phyloP scores from a whole-genome alignment of 116 monocot species.

The Zostera marina region DNA sequence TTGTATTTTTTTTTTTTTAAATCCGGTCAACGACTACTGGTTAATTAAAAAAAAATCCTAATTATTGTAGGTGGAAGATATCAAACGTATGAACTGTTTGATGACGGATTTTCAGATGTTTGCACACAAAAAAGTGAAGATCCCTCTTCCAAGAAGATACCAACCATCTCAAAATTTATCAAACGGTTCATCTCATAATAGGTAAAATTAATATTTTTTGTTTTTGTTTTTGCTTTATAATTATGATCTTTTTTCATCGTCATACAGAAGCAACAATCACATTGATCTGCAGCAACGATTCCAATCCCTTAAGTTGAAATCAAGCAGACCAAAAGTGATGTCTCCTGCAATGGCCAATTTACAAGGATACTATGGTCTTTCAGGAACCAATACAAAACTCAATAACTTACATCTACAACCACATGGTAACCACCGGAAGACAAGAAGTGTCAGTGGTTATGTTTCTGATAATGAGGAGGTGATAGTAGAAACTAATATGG shows the following conservation, averaged over 20 bases:
- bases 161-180: constrained; percentile 24
- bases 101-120: constrained; percentile 87
- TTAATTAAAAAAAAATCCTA: neutral
- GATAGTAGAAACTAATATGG: neutral
- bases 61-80: constrained; percentile 58
- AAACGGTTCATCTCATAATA: constrained; percentile 35
- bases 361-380: constrained; percentile 48
- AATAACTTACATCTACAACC: constrained; percentile 8
- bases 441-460: constrained; percentile 29
- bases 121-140: constrained; percentile 59
- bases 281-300: constrained; percentile 23
- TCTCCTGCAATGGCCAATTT: constrained; percentile 50
- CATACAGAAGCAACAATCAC: neutral
- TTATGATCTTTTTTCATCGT: neutral
- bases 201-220: constrained; percentile 7
- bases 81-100: constrained; percentile 69
- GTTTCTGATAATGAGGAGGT: constrained; percentile 12
- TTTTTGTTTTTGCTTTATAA: neutral
- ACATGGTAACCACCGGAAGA: constrained; percentile 12
- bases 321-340: constrained; percentile 10
- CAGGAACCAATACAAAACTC: constrained; percentile 9
- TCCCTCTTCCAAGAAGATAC: constrained; percentile 57
- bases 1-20: neutral
- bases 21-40: neutral
- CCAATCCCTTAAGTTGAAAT: constrained; percentile 23